Base-by-base conservation (phyloP, 1,284 basidiomycete genomes). In the Takashimella koratensis region DNA sequence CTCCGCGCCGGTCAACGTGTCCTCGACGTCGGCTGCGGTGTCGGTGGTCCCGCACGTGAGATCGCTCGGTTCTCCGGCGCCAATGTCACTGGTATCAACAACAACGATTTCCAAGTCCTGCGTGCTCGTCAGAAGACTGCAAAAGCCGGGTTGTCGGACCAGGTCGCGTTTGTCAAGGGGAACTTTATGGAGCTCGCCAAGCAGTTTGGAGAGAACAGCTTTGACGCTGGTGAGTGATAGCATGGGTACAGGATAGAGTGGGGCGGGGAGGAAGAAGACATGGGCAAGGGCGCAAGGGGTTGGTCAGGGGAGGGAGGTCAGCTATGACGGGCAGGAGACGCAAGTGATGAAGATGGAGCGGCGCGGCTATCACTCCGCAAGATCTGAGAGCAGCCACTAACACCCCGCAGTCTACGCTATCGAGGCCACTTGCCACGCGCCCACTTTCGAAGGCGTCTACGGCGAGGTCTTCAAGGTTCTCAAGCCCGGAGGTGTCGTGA, bases 11-110 rank as follows among this genome's bases (percentile, higher is more conserved):
- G 90, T 42, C 96, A 96, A 93, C 85, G 87, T 45, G 94, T 99
- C 26, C 86, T 99, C 56, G 95, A 99, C 73, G 94, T 98, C 56
- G 95, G 95, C 1, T 98, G 96, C 73, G 95, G 95, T 74, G 90
- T 98, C 52, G 96, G 96, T 58, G 95, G 96, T 0, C 95, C 95
- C 26, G 95, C 95, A 3, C 84, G 95, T 44, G 91, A 95, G 77
- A 98, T 98, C 67, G 89, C 92, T 3, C 83, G 84, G 51, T 98
- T 98, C 79, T 80, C 90, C 16, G 94, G 94, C 73, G 87, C 83
- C 51, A 81, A 86, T 59, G 86, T 98, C 64, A 81, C 90, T 62
- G 95, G 95, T 45, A 66, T 98, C 64, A 98, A 97, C 81, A 98
- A 97, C 83, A 98, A 98, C 77, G 88, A 88, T 65, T 98, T 91